phyloP scores from a whole-genome alignment of 2,329 filamentous ascomycete species.

The Coniochaeta prunicola region DNA sequence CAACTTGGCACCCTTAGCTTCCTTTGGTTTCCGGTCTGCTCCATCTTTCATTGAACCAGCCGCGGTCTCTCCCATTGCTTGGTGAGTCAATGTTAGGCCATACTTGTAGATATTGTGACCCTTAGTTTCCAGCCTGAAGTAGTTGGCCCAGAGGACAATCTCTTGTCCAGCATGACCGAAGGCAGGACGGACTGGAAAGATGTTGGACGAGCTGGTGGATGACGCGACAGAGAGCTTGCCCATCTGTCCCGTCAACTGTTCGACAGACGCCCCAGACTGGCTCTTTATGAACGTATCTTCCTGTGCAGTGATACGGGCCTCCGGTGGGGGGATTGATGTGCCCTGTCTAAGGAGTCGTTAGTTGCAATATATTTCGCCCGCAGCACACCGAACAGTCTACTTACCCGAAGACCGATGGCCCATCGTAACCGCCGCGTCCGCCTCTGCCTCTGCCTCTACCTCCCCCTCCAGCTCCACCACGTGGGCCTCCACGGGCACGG shows the following conservation, averaged over 20 bases:
- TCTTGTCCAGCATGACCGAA: slow-evolving; percentile 36
- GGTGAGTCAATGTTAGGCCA: slow-evolving; percentile 28
- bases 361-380: neutral
- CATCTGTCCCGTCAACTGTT: slow-evolving; percentile 27
- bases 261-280: slow-evolving; percentile 15
- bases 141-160: slow-evolving; percentile 47
- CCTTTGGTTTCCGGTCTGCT: slow-evolving; percentile 4
- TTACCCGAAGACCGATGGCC: slow-evolving; percentile 22
- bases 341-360: slow-evolving; percentile 7
- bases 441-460: slow-evolving; percentile 10
- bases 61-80: slow-evolving; percentile 2
- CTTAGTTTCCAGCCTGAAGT: slow-evolving; percentile 37
- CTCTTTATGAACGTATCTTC: slow-evolving; percentile 17
- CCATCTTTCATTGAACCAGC: slow-evolving; percentile 6
- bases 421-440: slow-evolving; percentile 7
- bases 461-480: slow-evolving; percentile 2
- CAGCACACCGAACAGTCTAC: slow-evolving; percentile 5
- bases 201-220: slow-evolving; percentile 1
- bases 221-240: slow-evolving; percentile 20
- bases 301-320: slow-evolving; percentile 17
- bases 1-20: slow-evolving; percentile 26
- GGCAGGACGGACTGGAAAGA: slow-evolving; percentile 40
- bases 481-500: neutral
- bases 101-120: slow-evolving; percentile 34
- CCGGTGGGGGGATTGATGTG: slow-evolving; percentile 15